A percentile compares a stretch with the other conserved stretches of the same genome.
Conservation (phyloP, 768 basidiomycete genomes). For the Mycena latifolia region DNA sequence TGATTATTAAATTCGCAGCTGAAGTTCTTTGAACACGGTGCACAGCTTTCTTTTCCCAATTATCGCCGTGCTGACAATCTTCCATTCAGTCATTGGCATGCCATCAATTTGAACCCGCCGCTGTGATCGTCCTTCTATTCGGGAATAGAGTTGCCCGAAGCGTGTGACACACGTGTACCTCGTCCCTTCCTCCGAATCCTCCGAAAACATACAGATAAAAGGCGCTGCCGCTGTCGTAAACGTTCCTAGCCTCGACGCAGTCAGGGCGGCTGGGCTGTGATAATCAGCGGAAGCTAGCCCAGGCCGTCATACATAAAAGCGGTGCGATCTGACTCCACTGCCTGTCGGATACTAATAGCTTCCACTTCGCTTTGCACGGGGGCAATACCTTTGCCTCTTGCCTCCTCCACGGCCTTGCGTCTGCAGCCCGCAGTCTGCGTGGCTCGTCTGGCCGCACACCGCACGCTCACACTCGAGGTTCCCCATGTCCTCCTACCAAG, state of each 20-base stretch:
- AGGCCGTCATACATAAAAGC: neutral
- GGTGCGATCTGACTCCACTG: neutral
- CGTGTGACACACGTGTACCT: conserved; percentile 6
- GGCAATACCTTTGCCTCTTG: conserved; percentile 7
- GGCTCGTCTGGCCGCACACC: neutral
- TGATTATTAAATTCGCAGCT: too few species aligned
- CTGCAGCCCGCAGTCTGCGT: conserved; percentile 3
- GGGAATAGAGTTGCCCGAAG: neutral
- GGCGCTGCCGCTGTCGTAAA: conserved; percentile 7
- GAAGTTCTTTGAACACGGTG: too few species aligned
- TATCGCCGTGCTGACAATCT: too few species aligned
- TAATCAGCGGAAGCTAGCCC: neutral
- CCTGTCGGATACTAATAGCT: neutral
- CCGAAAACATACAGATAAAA: conserved; percentile 4
- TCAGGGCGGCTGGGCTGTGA: neutral
- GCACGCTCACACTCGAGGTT: neutral
- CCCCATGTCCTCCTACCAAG: conserved; percentile 12
- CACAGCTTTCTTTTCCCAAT: too few species aligned
- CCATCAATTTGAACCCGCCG: too few species aligned
- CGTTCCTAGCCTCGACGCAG: conserved; percentile 1
- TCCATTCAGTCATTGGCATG: too few species aligned
- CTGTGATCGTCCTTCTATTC: too few species aligned
- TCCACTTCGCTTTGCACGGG: neutral
- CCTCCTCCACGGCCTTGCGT: conserved; percentile 15
- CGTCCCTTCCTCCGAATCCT: neutral